These are phyloP conservation scores for Crucibulum laeve DNA, from an alignment of 768 basidiomycete genomes.

Conservation along the genomic window DNA sequence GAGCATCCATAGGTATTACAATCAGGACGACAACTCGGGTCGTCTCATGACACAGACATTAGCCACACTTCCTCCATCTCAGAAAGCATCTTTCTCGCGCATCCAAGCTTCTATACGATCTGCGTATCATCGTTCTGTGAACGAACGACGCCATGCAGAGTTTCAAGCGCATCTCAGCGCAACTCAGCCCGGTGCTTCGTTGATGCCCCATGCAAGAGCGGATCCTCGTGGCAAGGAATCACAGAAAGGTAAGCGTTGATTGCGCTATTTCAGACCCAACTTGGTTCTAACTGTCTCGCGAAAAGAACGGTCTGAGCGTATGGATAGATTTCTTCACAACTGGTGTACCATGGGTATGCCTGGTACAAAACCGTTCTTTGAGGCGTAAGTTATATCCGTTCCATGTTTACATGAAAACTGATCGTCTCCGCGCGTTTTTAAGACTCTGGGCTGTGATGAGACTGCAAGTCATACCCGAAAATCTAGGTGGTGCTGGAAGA, in stretches of 20 bases:
- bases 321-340: slow-evolving; percentile 68
- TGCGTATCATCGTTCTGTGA: slow-evolving; percentile 78
- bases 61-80: slow-evolving; percentile 73
- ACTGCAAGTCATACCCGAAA: slow-evolving; percentile 75
- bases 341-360: slow-evolving; percentile 90
- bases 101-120: slow-evolving; percentile 85
- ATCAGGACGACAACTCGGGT: slow-evolving; percentile 76
- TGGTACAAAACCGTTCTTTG: slow-evolving; percentile 86
- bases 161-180: slow-evolving; percentile 81
- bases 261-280: not conserved
- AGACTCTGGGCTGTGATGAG: slow-evolving; percentile 76
- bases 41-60: slow-evolving; percentile 80
- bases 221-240: slow-evolving; percentile 62
- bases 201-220: slow-evolving; percentile 69
- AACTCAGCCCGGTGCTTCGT: slow-evolving; percentile 74
- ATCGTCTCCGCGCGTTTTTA: slow-evolving; percentile 2
- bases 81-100: slow-evolving; percentile 83
- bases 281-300: not conserved
- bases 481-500: slow-evolving; percentile 75
- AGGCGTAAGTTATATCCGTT: slow-evolving; percentile 36
- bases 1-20: slow-evolving; percentile 62
- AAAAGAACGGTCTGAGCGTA: slow-evolving; percentile 66
- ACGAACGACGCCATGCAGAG: slow-evolving; percentile 72
- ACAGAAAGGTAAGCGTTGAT: slow-evolving; percentile 45
- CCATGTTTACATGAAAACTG: slow-evolving; percentile 4